phyloP scores from a whole-genome alignment of 345 rosid genomes.

The Rhodomyrtus tomentosa region DNA sequence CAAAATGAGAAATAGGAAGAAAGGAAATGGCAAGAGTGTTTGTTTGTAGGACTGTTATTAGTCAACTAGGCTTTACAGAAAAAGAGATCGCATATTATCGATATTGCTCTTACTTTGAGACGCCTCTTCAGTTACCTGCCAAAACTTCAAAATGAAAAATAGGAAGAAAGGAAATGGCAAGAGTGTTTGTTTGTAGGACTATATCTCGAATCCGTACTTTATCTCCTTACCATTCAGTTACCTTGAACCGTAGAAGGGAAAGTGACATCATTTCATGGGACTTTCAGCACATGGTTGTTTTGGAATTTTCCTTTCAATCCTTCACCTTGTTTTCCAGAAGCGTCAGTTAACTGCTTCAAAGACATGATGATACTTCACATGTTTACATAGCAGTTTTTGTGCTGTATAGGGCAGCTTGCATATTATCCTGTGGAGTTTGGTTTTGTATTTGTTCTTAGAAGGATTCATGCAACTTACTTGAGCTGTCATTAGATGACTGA shows the following conservation, averaged over 20 bases:
- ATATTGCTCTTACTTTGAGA: not conserved
- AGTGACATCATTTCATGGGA: not conserved
- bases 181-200: not conserved
- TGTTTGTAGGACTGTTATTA: not conserved
- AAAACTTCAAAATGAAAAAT: not conserved
- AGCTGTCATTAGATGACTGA: not conserved
- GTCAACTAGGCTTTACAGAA: not conserved
- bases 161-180: not conserved
- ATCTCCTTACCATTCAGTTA: not conserved
- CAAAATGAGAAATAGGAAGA: not conserved
- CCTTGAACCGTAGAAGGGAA: not conserved
- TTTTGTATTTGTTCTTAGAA: not conserved
- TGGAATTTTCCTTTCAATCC: not conserved
- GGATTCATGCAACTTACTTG: not conserved
- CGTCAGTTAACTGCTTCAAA: not conserved
- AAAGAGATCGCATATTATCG: not conserved
- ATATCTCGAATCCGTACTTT: not conserved
- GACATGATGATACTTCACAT: not conserved
- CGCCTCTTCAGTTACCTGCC: not conserved
- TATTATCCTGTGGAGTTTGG: not conserved
- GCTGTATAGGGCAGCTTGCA: not conserved
- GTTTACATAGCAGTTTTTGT: not conserved
- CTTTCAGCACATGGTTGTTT: not conserved
- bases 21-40: not conserved
- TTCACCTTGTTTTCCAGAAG: not conserved